Base-by-base conservation (phyloP, 352 stramenopile species). In the Phytophthora hybrid region DNA sequence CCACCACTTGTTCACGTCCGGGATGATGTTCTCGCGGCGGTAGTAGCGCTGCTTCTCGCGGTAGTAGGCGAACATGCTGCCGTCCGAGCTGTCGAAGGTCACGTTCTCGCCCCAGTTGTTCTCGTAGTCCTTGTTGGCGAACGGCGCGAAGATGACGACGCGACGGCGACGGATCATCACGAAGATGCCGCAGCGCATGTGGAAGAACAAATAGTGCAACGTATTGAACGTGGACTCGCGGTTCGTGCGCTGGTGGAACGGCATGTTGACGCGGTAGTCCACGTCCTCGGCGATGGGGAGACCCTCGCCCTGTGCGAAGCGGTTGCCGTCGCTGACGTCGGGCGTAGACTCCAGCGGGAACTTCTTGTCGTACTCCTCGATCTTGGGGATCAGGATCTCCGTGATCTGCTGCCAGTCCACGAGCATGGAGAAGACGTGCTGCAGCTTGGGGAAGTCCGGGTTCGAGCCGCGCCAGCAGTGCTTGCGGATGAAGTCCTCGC, bases 171-270 rank as follows among this genome's bases (percentile, higher is more conserved):
- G 95, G 76, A 99, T 99, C 95, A 99, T 99, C 39, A 99, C 97
- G 70, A 98, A 98, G 47, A 99, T 99, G 10, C 97, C 98, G 76
- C 97, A 99, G 66, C 98, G 98, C 93, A 99, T 99, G 87, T 99
- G 97, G 80, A 97, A 94, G 78, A 99, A 99, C 23, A 99, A 79
- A 83, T 99, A 99, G 71, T 95, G 94, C 63, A 99, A 87, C 39
- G 97, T 99, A 76, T 99, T 98, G 14, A 97, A 78, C 14, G 93
- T 98, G 2, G 93, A 98, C 62, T 89, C 85, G 47, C 87, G 89
- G 58, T 86, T 96, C 5, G 86, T 96, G 56, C 85, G 67, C 26
- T 90, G 87, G 78, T 99, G 97, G 84, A 99, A 98, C 26, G 94
- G 96, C 59, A 99, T 82, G 63, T 98, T 93, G 18, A 99, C 84